Conservation (phyloP, 345 rosid species). For the Rhodomyrtus tomentosa region DNA sequence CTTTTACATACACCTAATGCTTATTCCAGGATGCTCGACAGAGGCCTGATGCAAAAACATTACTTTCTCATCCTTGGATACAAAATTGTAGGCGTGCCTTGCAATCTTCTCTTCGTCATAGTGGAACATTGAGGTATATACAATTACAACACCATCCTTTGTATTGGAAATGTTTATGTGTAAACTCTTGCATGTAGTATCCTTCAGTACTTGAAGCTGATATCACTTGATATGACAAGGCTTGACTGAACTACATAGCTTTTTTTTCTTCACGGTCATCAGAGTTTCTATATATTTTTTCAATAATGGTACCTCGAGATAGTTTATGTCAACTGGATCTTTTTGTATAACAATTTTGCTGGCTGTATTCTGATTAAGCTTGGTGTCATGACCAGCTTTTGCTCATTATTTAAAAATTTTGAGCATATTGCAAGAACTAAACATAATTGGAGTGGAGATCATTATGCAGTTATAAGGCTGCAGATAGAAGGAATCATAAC, state of each 20-base stretch:
- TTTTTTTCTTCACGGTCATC: neutral
- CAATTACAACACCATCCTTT: neutral
- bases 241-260: neutral
- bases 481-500: neutral
- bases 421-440: neutral
- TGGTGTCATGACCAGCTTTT: neutral
- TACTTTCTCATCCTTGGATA: slow-evolving; percentile 99
- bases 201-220: neutral
- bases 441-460: neutral
- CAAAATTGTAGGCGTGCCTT: slow-evolving; percentile 73
- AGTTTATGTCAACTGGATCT: neutral
- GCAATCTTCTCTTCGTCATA: slow-evolving; percentile 83
- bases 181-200: neutral
- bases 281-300: neutral
- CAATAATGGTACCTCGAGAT: neutral
- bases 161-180: neutral
- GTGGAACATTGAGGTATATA: slow-evolving; percentile 61
- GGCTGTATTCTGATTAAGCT: neutral
- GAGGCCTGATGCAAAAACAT: slow-evolving; percentile 98
- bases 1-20: slow-evolving; percentile 1
- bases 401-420: neutral
- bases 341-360: neutral
- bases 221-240: neutral
- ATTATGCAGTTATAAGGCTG: neutral
- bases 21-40: slow-evolving; percentile 82